Base-by-base conservation (phyloP, 306 rosid species). In the Fragaria vesca region DNA sequence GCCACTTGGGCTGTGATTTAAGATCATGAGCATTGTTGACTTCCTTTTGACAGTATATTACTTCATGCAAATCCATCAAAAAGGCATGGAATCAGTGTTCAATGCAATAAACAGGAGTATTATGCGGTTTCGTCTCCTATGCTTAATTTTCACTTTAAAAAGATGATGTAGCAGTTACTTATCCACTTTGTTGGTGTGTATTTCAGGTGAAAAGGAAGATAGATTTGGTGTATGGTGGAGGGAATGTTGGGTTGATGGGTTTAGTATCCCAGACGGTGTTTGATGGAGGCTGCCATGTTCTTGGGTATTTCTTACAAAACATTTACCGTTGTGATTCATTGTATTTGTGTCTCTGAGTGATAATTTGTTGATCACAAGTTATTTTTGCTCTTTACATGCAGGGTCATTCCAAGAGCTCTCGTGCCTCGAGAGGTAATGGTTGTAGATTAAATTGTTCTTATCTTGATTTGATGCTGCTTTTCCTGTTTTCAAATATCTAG, bases 211-310 rank as follows among this genome's bases (percentile, higher is more conserved):
- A 86, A 84, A 76, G 93, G 91, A 90, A 81, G 85, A 87, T 91
- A 86, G 90, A 89, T 87, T 85, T 93, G 90, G 98, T 91, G 68
- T 94, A 94, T 72, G 97, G 98, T 78, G 97, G 98, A 12, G 98
- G 98, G 83, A 90, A 96, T 80, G 82, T 91, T 2, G 98, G 98
- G 58, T 80, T 94, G 78, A 94, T 94, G 98, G 98, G 98, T 63
- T 85, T 91, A 75, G 85, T 94, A 85, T 94, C 98, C 15, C 89
- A 86, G 81, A 90, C 84, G 55, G 98, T 94, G 42, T 85, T 81
- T 75, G 94, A 91, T 79, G 98, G 98, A 81, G 97, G 97, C 61
- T 91, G 94, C 87, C 93, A 89, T 83, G 98, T 94, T 72, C 85
- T 91, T 52, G 98, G 98, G 97, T 94, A 87, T 74, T 91, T 84